Conservation (phyloP, 106 monocot species). For the Gastrodia elata region DNA sequence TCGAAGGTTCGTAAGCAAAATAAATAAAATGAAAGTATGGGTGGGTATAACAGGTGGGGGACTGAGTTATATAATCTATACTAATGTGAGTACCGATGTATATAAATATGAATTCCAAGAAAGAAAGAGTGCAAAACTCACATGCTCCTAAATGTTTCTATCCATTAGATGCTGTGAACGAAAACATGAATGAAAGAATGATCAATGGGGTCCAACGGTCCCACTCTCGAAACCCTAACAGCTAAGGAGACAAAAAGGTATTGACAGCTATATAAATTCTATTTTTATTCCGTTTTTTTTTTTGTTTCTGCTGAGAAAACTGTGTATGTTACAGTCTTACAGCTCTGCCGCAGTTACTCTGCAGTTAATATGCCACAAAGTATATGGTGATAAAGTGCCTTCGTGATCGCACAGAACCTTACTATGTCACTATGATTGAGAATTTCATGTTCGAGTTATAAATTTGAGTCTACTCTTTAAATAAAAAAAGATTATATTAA, state of each 20-base stretch:
- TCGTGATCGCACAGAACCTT: no score
- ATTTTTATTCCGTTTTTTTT: neutral
- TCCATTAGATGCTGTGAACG: slow-evolving; percentile 1
- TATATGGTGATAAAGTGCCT: no score
- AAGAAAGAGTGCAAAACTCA: neutral
- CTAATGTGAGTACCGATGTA: neutral
- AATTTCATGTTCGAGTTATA: no score
- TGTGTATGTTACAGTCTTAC: no score
- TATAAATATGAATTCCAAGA: neutral
- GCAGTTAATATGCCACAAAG: no score
- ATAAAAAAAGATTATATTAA: no score
- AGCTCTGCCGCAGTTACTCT: neutral
- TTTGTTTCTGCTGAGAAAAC: neutral
- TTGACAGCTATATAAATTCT: neutral
- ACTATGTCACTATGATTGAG: no score
- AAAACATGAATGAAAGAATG: slow-evolving; percentile 2
- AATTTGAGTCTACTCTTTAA: no score
- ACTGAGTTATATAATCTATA: no score
- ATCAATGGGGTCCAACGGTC: neutral
- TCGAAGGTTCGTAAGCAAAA: no score
- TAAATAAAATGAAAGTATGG: no score
- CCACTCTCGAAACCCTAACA: slow-evolving; percentile 3
- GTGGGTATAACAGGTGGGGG: no score
- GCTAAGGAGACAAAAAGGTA: neutral
- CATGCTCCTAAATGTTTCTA: neutral